Evolutionary conservation across 1,139 yeast genomes (phyloP), one percentile per base, ranked within the genome.

Genomic region (Blastobotrys malaysiensis): DNA sequence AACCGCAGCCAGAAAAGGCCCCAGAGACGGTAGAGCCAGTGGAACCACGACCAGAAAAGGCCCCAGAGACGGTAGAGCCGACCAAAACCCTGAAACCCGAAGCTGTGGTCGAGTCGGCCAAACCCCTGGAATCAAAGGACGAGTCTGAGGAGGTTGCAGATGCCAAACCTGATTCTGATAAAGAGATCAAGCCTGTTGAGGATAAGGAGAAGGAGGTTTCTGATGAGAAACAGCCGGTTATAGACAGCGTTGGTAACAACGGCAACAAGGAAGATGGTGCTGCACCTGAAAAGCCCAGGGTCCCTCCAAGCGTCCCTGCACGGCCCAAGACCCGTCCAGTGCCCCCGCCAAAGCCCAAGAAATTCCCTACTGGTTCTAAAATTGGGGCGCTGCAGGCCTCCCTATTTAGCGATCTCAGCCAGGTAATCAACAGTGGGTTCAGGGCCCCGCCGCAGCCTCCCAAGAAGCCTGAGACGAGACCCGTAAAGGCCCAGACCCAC

Each of bases 321-420:
- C 45, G 51, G 4, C 51, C 45, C 9, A 48, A 43, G 24, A 39
- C 57, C 22, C 53, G 50, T 13, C 58, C 56, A 7, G 57, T 61
- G 11, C 59, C 62, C 9, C 60, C 62, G 21, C 64, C 65, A 2
- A 58, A 56, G 43, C 65, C 65, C 36, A 63, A 62, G 52, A 55
- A 59, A 39, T 54, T 60, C 19, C 61, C 64, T 46, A 55, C 57
- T 3, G 56, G 50, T 22, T 61, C 65, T 22, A 62, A 67, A 26
- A 61, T 70, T 20, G 71, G 72, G 2, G 68, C 69, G 0, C 55
- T 69, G 48, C 62, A 66, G 45, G 65, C 70, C 2, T 64, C 73
- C 1, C 55, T 68, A 53, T 70, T 70, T 51, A 68, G 64, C 7
- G 71, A 71, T 50, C 59, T 71, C 52, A 64, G 63, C 49, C 63